Evolutionary conservation across 805 yeast species (phyloP).

Genomic region (Starmerella vaccinii): DNA sequence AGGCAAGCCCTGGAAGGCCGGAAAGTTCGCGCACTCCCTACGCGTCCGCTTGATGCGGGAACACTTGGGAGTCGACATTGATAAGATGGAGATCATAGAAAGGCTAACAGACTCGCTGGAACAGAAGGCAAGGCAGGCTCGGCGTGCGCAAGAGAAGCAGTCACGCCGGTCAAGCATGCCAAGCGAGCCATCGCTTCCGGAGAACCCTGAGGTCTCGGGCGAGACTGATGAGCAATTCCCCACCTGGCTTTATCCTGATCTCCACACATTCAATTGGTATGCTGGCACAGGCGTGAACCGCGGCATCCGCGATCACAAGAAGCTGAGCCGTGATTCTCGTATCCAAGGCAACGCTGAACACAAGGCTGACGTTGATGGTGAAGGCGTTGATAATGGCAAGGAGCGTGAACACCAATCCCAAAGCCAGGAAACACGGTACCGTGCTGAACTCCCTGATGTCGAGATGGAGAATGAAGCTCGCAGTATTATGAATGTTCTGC

Average conservation of each 20-base stretch:
- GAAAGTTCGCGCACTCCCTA: constrained; percentile 77
- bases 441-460: constrained; percentile 18
- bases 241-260: constrained; percentile 26
- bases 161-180: neutral
- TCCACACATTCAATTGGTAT: constrained; percentile 62
- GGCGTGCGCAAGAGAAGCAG: neutral
- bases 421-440: neutral
- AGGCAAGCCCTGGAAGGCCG: constrained; percentile 71
- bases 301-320: constrained; percentile 77
- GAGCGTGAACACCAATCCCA: constrained; percentile 32
- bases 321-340: constrained; percentile 70
- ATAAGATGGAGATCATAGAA: constrained; percentile 25
- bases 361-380: constrained; percentile 62
- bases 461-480: constrained; percentile 29
- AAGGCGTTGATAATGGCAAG: constrained; percentile 58
- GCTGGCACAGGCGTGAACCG: constrained; percentile 72
- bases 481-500: constrained; percentile 17
- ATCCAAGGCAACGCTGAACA: constrained; percentile 59
- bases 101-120: constrained; percentile 19
- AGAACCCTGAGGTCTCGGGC: neutral
- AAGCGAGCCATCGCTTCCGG: neutral
- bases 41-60: constrained; percentile 92
- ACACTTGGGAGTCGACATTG: constrained; percentile 74
- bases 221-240: constrained; percentile 14
- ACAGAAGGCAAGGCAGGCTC: neutral